phyloP scores from a whole-genome alignment of 164 flowering plant species.

The Vitis riparia region DNA sequence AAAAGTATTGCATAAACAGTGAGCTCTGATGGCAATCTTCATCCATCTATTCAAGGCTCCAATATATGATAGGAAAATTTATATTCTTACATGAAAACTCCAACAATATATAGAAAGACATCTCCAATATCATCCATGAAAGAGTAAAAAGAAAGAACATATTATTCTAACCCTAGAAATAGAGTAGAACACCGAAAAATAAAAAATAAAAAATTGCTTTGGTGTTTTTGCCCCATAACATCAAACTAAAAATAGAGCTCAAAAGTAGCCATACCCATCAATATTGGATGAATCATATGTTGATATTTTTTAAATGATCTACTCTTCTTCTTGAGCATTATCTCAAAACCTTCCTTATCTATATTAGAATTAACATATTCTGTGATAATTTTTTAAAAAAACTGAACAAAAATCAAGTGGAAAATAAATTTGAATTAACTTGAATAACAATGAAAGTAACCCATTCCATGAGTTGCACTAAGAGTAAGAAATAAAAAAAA shows the following conservation, averaged over 20 bases:
- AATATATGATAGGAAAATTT: too few relatives aligned
- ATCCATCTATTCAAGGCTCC: too few relatives aligned
- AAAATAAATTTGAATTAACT: neutral
- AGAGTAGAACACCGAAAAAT: conserved; percentile 64
- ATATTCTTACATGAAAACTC: too few relatives aligned
- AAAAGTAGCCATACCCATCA: conserved; percentile 34
- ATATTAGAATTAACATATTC: conserved; percentile 9
- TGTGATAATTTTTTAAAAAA: neutral
- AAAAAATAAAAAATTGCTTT: conserved; percentile 25
- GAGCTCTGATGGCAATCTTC: too few relatives aligned
- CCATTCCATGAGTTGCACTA: neutral
- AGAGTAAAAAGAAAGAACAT: too few relatives aligned
- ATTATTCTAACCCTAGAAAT: conserved; percentile 56
- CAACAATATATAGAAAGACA: too few relatives aligned
- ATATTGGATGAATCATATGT: conserved; percentile 34
- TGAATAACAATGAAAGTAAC: neutral
- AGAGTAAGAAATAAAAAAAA: neutral
- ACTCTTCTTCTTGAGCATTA: conserved; percentile 76
- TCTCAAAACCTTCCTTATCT: conserved; percentile 25
- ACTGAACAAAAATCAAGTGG: neutral
- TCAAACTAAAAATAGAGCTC: conserved; percentile 36
- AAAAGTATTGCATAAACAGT: too few relatives aligned
- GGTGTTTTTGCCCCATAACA: conserved; percentile 32
- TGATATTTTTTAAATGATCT: conserved; percentile 71
- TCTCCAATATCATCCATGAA: too few relatives aligned